Conservation (phyloP, 2,329 filamentous ascomycete species). For the Botrytis paeoniae region DNA sequence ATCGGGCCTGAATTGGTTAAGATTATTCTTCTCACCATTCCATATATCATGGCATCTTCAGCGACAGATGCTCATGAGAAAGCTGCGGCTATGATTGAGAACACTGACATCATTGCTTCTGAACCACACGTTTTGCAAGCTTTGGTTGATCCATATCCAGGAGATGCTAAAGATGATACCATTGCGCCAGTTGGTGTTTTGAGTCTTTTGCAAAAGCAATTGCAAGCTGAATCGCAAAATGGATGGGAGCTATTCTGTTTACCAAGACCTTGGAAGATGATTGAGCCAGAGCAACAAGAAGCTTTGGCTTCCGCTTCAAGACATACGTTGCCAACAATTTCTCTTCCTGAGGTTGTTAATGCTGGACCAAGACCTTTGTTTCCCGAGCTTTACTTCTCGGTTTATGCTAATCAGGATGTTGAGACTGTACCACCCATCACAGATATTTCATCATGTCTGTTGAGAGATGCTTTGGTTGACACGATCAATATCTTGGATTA, state of each 20-base stretch:
- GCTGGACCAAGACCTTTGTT: conserved; percentile 76
- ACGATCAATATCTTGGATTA: conserved; percentile 93
- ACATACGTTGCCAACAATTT: conserved; percentile 73
- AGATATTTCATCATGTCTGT: conserved; percentile 74
- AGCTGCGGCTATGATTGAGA: conserved; percentile 78
- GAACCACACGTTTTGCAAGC: conserved; percentile 82
- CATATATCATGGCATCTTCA: conserved; percentile 77
- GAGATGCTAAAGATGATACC: conserved; percentile 59
- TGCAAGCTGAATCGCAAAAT: conserved; percentile 70
- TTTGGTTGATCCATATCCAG: conserved; percentile 80
- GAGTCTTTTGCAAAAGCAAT: conserved; percentile 78
- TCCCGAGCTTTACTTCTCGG: conserved; percentile 90
- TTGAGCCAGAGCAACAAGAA: conserved; percentile 58
- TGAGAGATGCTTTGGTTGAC: conserved; percentile 83
- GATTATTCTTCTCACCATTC: conserved; percentile 91
- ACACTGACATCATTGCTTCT: conserved; percentile 90
- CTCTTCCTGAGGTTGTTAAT: conserved; percentile 71
- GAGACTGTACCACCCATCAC: conserved; percentile 80
- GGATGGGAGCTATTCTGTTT: conserved; percentile 72
- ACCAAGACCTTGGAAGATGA: conserved; percentile 65
- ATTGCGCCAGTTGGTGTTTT: conserved; percentile 69
- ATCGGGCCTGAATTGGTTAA: conserved; percentile 87
- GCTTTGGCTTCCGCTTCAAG: conserved; percentile 62
- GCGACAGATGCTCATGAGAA: conserved; percentile 68
- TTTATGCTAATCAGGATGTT: conserved; percentile 82